Percentiles rank a stretch among this genome's conserved stretches.
phyloP scores from a whole-genome alignment of 768 basidiomycete genomes.

The Leccinum subgranulosum region DNA sequence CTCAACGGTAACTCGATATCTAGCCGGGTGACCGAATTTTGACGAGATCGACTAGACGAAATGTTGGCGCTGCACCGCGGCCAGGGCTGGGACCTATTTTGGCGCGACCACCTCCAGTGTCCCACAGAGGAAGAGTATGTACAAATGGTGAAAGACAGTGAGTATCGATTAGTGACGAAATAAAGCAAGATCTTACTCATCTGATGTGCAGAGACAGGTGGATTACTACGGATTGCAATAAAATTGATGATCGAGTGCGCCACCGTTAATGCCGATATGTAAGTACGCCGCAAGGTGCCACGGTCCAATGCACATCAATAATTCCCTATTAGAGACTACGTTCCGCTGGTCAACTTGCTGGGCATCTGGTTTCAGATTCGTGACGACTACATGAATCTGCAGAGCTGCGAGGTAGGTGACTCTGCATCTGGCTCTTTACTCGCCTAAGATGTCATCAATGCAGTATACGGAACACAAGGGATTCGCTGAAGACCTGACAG shows the following conservation, averaged over 20 bases:
- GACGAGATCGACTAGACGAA: conserved; percentile 41
- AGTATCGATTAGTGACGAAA: conserved; percentile 11
- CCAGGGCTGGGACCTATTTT: conserved; percentile 89
- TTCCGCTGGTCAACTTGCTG: conserved; percentile 55
- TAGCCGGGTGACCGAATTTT: not conserved
- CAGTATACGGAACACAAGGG: conserved; percentile 85
- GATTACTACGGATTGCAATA: conserved; percentile 84
- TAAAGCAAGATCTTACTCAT: not conserved
- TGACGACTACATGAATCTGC: conserved; percentile 48
- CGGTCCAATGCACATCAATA: not conserved
- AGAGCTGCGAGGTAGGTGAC: conserved; percentile 20
- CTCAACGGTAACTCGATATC: conserved; percentile 56
- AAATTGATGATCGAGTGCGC: conserved; percentile 94
- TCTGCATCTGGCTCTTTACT: not conserved
- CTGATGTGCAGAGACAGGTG: conserved; percentile 76
- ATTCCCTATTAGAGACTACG: conserved; percentile 40
- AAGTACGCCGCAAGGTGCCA: conserved; percentile 20
- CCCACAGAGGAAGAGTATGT: conserved; percentile 95
- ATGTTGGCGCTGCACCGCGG: conserved; percentile 86
- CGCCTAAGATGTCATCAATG: not conserved
- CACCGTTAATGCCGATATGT: conserved; percentile 58
- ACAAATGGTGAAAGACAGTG: conserved; percentile 94
- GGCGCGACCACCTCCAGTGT: conserved; percentile 87
- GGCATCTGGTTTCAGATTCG: conserved; percentile 59
- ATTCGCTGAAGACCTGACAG: conserved; percentile 91